Evolutionary conservation across 1,284 basidiomycete species (phyloP).

Genomic region (Apiotrichum domesticum): DNA sequence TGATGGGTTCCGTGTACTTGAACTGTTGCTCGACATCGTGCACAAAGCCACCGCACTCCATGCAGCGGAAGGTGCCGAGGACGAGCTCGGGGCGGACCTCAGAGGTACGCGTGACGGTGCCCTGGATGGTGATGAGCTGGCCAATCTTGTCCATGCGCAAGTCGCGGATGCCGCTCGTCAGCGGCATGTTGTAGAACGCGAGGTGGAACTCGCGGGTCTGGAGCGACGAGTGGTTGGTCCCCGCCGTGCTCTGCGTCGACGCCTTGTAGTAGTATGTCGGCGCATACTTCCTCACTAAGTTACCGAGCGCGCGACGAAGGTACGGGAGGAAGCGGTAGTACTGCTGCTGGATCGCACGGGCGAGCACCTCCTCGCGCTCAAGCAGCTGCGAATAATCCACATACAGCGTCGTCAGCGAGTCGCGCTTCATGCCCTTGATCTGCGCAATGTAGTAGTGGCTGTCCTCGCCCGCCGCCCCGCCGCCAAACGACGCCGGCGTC

Average conservation of each 20-base stretch:
- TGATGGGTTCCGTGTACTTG: conserved; percentile 96
- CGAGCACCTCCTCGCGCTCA: conserved; percentile 77
- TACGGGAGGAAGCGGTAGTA: conserved; percentile 97
- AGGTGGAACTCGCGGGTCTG: conserved; percentile 89
- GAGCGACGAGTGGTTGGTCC: conserved; percentile 57
- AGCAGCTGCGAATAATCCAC: conserved; percentile 91
- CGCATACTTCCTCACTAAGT: conserved; percentile 78
- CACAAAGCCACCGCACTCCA: conserved; percentile 78
- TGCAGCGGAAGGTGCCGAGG: conserved; percentile 88
- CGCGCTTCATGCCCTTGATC: conserved; percentile 87
- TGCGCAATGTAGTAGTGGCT: conserved; percentile 74
- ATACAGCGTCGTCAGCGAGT: conserved; percentile 89
- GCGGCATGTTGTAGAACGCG: conserved; percentile 91
- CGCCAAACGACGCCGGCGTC: conserved; percentile 66
- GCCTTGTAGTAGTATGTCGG: conserved; percentile 84
- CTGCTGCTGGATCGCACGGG: conserved; percentile 84
- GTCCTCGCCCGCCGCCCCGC: conserved; percentile 43
- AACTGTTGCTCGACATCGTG: conserved; percentile 98
- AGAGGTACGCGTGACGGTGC: conserved; percentile 94
- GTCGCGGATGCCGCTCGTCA: conserved; percentile 93
- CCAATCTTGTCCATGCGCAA: conserved; percentile 89
- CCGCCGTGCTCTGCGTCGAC: neutral
- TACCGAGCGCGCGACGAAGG: conserved; percentile 80
- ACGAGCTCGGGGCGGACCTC: conserved; percentile 95
- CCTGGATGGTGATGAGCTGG: conserved; percentile 84